Conservation (phyloP, 441 rosid species). For the Manihot esculenta region DNA sequence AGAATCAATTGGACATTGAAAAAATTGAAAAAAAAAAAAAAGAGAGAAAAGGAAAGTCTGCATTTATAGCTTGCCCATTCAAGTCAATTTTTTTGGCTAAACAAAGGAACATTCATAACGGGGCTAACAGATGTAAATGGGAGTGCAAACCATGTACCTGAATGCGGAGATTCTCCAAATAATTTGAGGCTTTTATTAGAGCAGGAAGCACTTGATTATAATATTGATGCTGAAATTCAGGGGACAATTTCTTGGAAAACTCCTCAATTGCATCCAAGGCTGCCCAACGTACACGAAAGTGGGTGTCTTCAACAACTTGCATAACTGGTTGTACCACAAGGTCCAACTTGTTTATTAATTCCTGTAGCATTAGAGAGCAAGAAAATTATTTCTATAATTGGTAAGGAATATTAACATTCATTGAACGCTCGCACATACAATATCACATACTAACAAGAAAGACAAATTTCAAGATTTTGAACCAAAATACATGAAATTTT, state of each 20-base stretch:
- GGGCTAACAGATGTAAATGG: too few species aligned
- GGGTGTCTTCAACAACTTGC: slow-evolving; percentile 46
- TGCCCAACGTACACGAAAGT: slow-evolving; percentile 54
- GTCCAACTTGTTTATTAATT: slow-evolving; percentile 42
- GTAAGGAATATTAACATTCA: neutral
- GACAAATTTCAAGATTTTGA: too few species aligned
- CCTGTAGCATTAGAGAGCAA: slow-evolving; percentile 23
- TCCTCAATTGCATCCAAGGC: slow-evolving; percentile 58
- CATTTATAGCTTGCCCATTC: neutral
- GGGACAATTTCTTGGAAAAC: slow-evolving; percentile 50
- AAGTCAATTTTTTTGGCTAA: slow-evolving; percentile 6
- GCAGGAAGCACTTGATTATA: slow-evolving; percentile 50
- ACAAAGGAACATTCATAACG: slow-evolving; percentile 36
- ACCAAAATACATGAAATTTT: too few species aligned
- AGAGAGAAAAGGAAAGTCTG: too few species aligned
- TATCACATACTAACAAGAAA: too few species aligned
- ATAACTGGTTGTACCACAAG: slow-evolving; percentile 47
- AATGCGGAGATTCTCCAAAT: slow-evolving; percentile 49
- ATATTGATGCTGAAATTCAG: slow-evolving; percentile 46
- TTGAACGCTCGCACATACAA: too few species aligned
- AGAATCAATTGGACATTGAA: too few species aligned
- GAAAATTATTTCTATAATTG: neutral
- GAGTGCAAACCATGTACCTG: slow-evolving; percentile 38
- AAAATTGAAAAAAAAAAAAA: too few species aligned
- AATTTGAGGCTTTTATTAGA: slow-evolving; percentile 51